phyloP scores from a whole-genome alignment of 2,329 filamentous ascomycete species.

The Paraconiothyrium sp. region DNA sequence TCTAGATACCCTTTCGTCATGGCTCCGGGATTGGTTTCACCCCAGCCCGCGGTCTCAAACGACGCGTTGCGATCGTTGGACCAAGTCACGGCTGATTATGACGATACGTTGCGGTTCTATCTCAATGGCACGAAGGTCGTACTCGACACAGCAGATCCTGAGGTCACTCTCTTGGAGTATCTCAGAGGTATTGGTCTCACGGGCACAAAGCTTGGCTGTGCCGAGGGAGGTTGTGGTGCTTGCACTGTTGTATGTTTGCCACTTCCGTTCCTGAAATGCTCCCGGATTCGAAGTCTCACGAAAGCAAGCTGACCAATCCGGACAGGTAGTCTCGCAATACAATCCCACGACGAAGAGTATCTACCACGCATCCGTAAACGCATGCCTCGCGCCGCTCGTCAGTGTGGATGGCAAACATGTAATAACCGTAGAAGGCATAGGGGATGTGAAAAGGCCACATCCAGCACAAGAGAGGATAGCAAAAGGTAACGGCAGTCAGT shows the following conservation, averaged over 20 bases:
- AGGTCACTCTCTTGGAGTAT: slow-evolving; percentile 92
- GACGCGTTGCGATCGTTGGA: slow-evolving; percentile 60
- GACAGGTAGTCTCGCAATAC: slow-evolving; percentile 81
- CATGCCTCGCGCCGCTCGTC: slow-evolving; percentile 89
- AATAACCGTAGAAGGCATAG: slow-evolving; percentile 96
- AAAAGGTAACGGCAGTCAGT: slow-evolving; percentile 91
- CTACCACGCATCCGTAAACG: slow-evolving; percentile 97
- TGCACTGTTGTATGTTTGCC: slow-evolving; percentile 78
- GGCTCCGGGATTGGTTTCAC: slow-evolving; percentile 64
- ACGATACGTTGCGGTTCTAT: slow-evolving; percentile 91
- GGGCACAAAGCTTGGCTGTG: slow-evolving; percentile 95
- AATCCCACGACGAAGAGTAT: slow-evolving; percentile 93
- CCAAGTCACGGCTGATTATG: slow-evolving; percentile 77
- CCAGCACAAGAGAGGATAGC: slow-evolving; percentile 91
- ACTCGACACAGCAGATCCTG: slow-evolving; percentile 87
- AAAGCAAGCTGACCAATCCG: slow-evolving; percentile 19
- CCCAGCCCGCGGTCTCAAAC: slow-evolving; percentile 55
- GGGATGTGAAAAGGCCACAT: slow-evolving; percentile 85
- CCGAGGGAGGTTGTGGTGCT: slow-evolving; percentile 94
- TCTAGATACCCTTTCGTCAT: slow-evolving; percentile 48
- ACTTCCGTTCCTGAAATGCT: neutral
- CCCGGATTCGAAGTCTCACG: neutral
- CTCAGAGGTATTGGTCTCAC: slow-evolving; percentile 91
- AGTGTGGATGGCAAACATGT: slow-evolving; percentile 98
- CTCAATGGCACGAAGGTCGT: slow-evolving; percentile 92